A percentile compares a stretch with the other conserved stretches of the same genome.
Evolutionary conservation across 2,329 filamentous ascomycete species (phyloP).

Genomic region (Microdochium trichocladiopsis): DNA sequence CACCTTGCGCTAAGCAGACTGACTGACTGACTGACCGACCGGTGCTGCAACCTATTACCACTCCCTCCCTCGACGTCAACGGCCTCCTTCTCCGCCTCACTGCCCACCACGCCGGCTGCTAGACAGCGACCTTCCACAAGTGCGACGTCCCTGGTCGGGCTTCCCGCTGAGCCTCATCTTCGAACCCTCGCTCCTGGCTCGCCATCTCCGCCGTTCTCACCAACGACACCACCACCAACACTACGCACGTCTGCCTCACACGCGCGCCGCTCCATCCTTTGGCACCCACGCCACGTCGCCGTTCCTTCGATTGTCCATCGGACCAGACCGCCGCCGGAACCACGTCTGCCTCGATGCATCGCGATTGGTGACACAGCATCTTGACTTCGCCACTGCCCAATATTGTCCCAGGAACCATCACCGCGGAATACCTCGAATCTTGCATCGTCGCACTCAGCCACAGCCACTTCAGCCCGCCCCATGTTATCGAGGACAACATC

Average conservation of each 20-base stretch:
- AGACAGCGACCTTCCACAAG: not conserved
- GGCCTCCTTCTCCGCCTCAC: not conserved
- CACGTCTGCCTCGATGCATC: no score
- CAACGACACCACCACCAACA: not conserved
- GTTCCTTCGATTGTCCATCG: no score
- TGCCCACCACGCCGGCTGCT: not conserved
- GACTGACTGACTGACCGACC: no score
- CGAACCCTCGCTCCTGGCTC: not conserved
- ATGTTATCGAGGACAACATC: not conserved
- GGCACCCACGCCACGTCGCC: no score
- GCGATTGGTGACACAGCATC: no score
- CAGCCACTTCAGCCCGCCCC: not conserved
- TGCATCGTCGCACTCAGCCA: not conserved
- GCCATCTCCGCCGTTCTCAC: not conserved
- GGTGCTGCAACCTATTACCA: no score
- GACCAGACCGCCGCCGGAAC: no score
- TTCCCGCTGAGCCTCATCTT: not conserved
- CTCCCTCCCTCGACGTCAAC: not conserved
- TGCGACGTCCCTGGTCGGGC: not conserved
- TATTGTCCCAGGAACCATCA: not conserved
- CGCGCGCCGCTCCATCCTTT: no score
- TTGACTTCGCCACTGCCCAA: no score
- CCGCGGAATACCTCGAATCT: not conserved
- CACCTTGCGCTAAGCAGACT: not conserved
- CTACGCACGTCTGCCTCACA: not conserved